phyloP scores from a whole-genome alignment of 441 rosid genomes.

The Lagerstroemia fauriei region DNA sequence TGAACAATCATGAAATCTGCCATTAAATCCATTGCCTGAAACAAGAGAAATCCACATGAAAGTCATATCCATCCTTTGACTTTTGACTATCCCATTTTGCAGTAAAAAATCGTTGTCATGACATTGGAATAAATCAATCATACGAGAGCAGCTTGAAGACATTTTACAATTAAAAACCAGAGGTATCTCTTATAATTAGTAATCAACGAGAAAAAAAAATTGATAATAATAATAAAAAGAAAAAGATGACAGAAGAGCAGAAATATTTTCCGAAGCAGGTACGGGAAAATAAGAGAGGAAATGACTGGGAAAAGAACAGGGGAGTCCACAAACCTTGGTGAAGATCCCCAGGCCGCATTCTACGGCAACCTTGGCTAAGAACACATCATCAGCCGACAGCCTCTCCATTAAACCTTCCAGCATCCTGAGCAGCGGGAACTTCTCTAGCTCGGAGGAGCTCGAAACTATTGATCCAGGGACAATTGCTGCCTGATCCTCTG shows the following conservation, averaged over 20 bases:
- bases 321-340: slow-evolving; percentile 63
- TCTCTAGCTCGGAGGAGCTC: slow-evolving; percentile 67
- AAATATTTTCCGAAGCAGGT: no score
- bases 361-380: slow-evolving; percentile 74
- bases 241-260: background rate
- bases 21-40: slow-evolving; percentile 85
- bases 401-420: slow-evolving; percentile 86
- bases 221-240: background rate
- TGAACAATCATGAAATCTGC: slow-evolving; percentile 97
- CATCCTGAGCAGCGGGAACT: slow-evolving; percentile 64
- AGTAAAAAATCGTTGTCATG: no score
- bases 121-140: slow-evolving; percentile 4
- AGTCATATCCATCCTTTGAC: no score
- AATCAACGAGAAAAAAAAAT: no score
- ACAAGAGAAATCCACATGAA: background rate
- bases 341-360: slow-evolving; percentile 95
- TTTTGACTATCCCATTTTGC: no score
- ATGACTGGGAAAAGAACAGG: background rate
- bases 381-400: slow-evolving; percentile 88
- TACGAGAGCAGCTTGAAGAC: slow-evolving; percentile 98
- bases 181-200: background rate
- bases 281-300: background rate
- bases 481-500: slow-evolving; percentile 67
- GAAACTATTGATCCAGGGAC: slow-evolving; percentile 76
- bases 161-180: slow-evolving; percentile 41